Evolutionary conservation across 257 asterid genomes (phyloP), one percentile per base, ranked within the genome.

Genomic region (Ligustrum vulgare): DNA sequence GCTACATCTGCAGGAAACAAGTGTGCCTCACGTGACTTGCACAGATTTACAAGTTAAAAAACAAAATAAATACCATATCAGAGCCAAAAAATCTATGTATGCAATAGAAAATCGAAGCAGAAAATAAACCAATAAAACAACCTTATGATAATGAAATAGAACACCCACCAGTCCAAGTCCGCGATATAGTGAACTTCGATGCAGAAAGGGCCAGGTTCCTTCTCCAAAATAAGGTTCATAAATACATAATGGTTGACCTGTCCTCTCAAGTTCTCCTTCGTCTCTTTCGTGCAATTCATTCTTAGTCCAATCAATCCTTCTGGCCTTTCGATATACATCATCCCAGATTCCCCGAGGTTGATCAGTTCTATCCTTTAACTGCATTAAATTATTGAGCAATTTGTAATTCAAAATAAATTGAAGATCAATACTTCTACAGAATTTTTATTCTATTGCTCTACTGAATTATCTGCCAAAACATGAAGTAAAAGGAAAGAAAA

Each of bases 121-220:
- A 67, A 8, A 67, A 67, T 23, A 20, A 67, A 34, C 16, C 39
- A 68, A 68, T 16, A 37, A 36, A 68, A 68, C 31, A 68, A 36
- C 72, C 25, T 45, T 34, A 75, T 56, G 49, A 66, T 15, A 22
- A 45, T 39, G 49, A 64, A n/a, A 66, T 49, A 34, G 70, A 72
- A 67, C 33, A 79, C 95, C 81, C 78, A 95, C 97, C 81, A 95
- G 85, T 76, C 97, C 90, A 51, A 95, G 77, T 63, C 99, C 99
- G 70, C 99, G 91, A 70, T 95, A 93, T 12, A 95, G 93, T 41
- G 98, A 90, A 67, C 88, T 80, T 71, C n/a, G 73, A 79, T 93
- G 99, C 89, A 95, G 82, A 84, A 95, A 95, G 75, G 93, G 96
- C 98, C 98, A 95, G 35, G 92, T 84, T 78, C 99, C 98, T 69